These are phyloP conservation scores for Pseudonitzschia multiseries DNA, from an alignment of 108 stramenopile genomes.

Conservation along the genomic window DNA sequence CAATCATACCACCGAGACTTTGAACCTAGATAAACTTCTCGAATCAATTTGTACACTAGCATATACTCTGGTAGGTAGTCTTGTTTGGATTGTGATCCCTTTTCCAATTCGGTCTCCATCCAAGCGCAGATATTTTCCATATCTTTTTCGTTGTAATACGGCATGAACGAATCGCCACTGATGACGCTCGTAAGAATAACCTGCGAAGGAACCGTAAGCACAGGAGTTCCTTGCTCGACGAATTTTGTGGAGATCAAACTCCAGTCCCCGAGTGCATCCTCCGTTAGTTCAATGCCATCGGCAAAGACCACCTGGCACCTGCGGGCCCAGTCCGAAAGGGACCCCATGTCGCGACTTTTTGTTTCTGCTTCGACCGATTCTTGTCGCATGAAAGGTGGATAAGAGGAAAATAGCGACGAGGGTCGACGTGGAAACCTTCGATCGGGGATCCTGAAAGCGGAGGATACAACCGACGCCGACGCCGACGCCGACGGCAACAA, in stretches of 20 bases:
- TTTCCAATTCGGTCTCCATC: constrained; percentile 10
- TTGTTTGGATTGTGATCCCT: background rate
- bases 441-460: background rate
- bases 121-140: background rate
- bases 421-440: background rate
- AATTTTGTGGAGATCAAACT: constrained; percentile 14
- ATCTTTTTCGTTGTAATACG: constrained; percentile 8
- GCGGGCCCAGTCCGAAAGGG: constrained; percentile 23
- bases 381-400: background rate
- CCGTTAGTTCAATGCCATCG: constrained; percentile 21
- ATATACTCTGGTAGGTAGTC: constrained; percentile 39
- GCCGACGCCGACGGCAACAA: background rate
- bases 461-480: background rate
- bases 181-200: constrained; percentile 24
- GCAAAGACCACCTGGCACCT: constrained; percentile 19
- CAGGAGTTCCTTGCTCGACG: constrained; percentile 16
- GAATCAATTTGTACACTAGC: constrained; percentile 47
- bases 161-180: constrained; percentile 3
- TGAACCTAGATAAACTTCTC: constrained; percentile 45
- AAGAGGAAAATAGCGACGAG: background rate
- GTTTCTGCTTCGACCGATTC: background rate
- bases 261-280: constrained; percentile 28
- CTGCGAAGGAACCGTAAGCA: constrained; percentile 25
- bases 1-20: constrained; percentile 43
- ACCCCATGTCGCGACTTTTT: constrained; percentile 18